Evolutionary conservation across 495 filamentous ascomycete species (phyloP).

Genomic region (Rusavskia elegans): DNA sequence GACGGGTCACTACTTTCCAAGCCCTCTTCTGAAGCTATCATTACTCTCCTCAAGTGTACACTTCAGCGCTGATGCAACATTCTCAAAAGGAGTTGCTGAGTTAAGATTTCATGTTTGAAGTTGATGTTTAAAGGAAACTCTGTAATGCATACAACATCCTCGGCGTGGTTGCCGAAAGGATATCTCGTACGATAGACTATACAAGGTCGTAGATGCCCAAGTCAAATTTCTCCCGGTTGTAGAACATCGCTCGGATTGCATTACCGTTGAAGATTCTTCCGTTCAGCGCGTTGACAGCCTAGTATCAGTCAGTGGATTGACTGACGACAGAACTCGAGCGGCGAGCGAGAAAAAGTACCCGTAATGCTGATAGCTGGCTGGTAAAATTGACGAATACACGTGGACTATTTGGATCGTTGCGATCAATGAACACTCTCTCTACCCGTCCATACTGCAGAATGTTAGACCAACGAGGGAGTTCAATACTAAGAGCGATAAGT

Average conservation of each 20-base stretch:
- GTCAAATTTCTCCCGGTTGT: constrained; percentile 67
- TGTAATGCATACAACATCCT: no score
- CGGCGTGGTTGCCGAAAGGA: no score
- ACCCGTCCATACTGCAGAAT: constrained; percentile 59
- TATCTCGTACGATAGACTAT: neutral
- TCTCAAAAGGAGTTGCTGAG: no score
- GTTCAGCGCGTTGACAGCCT: constrained; percentile 81
- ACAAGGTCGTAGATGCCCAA: constrained; percentile 41
- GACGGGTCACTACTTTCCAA: no score
- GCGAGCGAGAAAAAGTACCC: constrained; percentile 36
- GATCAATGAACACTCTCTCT: constrained; percentile 63
- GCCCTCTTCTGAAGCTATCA: no score
- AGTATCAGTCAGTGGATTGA: neutral
- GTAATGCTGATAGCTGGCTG: constrained; percentile 58
- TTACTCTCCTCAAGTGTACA: no score
- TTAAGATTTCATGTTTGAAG: no score
- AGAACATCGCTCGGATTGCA: constrained; percentile 60
- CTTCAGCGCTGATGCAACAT: no score
- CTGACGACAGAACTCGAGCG: neutral
- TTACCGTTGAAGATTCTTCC: constrained; percentile 79
- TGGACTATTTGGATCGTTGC: constrained; percentile 28
- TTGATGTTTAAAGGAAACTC: no score
- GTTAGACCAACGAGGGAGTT: constrained; percentile 1
- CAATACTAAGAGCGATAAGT: neutral
- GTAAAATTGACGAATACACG: constrained; percentile 89